Evolutionary conservation across 768 basidiomycete species (phyloP).

Genomic region (Naganishia vaughanmartiniae): DNA sequence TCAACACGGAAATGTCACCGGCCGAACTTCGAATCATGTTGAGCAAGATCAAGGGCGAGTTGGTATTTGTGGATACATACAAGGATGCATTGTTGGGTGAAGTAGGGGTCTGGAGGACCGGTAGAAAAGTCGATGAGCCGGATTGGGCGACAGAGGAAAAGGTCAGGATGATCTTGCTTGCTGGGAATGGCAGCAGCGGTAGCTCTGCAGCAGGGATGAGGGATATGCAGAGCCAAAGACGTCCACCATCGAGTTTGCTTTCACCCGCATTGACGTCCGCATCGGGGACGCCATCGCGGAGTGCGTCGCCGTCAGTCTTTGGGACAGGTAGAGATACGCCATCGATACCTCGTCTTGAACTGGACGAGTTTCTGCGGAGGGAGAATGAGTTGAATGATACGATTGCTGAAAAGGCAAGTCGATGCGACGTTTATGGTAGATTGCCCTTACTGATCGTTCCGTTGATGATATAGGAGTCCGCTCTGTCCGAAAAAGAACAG

Average conservation of each 20-base stretch:
- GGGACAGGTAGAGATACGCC: slow-evolving; percentile 25
- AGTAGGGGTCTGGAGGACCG: slow-evolving; percentile 80
- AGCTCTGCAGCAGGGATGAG: neutral
- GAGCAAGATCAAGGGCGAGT: slow-evolving; percentile 63
- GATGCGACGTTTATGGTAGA: slow-evolving; percentile 32
- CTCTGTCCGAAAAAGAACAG: slow-evolving; percentile 75
- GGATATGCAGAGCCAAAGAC: slow-evolving; percentile 1
- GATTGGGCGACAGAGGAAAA: slow-evolving; percentile 77
- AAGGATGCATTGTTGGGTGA: slow-evolving; percentile 75
- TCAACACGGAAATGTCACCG: slow-evolving; percentile 93
- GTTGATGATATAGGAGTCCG: slow-evolving; percentile 60
- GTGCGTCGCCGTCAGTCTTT: slow-evolving; percentile 12
- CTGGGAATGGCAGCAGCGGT: slow-evolving; percentile 14
- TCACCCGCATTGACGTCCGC: slow-evolving; percentile 12
- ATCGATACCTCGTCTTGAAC: slow-evolving; percentile 58
- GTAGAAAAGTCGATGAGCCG: slow-evolving; percentile 75
- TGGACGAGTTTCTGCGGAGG: slow-evolving; percentile 90
- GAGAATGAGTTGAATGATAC: slow-evolving; percentile 96
- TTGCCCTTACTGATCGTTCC: slow-evolving; percentile 39
- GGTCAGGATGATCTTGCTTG: slow-evolving; percentile 41
- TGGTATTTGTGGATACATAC: slow-evolving; percentile 27
- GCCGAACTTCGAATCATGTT: slow-evolving; percentile 90
- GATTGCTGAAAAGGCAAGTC: slow-evolving; percentile 67
- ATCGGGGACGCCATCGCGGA: slow-evolving; percentile 14
- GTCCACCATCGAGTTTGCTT: slow-evolving; percentile 21